Base-by-base conservation (phyloP, 257 asterid genomes). In the Cruciata laevipes region DNA sequence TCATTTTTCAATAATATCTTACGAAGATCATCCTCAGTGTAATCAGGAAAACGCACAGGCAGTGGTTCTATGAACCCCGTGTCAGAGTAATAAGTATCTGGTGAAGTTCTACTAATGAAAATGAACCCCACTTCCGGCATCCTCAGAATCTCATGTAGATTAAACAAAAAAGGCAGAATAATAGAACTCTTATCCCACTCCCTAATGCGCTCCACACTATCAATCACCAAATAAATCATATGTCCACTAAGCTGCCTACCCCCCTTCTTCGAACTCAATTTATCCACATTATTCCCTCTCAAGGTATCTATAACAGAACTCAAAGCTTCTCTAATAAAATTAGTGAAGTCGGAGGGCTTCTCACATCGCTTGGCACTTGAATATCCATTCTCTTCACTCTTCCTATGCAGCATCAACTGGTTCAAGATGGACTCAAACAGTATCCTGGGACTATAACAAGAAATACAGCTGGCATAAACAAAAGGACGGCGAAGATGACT, bases 161-260 rank as follows among this genome's bases (percentile, higher is more conserved):
- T 90, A 75, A 94, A 90, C 71, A 90, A 63, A 75, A 94, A 81
- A 38, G 93, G 85, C 63, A 87, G 58, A 64, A 79, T 78, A 58
- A 25, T 79, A 62, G 74, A 71, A 74, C 84, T 78, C 87, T 85
- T 87, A 67, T 90, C 95, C 97, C 99, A 90, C 59, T 79, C 96
- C 67, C 89, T 76, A 68, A 82, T 73, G 73, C 77, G 79, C 82
- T 94, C 96, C 42, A 94, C 42, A 71, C 83, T 80, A 78, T 94
- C 99, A 66, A 94, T 80, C 58, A 94, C 73, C 81, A 94, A 82
- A 83, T 94, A 94, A 71, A 94, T 74, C 96, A 94, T 90, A 56
- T 53, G 78, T 60, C 96, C 99, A 20, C 79, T 77, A 52, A 79
- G 81, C 79, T 49, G 71, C 37, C 83, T 75, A 42, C 75, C 64